Evolutionary conservation across 495 filamentous ascomycete genomes (phyloP).

Genomic region (Lophium mytilinum): DNA sequence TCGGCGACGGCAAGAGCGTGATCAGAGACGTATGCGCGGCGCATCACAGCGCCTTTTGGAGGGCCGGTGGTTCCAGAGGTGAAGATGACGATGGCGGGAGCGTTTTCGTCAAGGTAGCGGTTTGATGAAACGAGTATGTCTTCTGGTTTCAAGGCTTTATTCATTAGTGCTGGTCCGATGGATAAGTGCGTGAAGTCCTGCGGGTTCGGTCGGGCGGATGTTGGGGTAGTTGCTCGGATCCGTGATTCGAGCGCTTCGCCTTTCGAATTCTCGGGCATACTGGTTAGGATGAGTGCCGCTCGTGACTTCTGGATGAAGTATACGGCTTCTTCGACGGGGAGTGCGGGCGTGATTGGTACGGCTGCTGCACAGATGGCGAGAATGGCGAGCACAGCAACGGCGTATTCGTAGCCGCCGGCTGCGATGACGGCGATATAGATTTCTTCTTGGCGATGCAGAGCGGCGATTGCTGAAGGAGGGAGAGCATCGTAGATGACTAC

Average conservation of each 20-base stretch:
- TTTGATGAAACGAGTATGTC: conserved; percentile 30
- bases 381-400: conserved; percentile 39
- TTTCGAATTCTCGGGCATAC: conserved; percentile 20
- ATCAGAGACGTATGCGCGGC: conserved; percentile 29
- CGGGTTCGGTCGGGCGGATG: conserved; percentile 21
- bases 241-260: conserved; percentile 19
- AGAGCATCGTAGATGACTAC: conserved; percentile 18
- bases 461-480: conserved; percentile 1
- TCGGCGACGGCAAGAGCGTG: conserved; percentile 31
- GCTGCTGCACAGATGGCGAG: conserved; percentile 39
- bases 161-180: conserved; percentile 21
- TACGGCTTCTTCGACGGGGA: conserved; percentile 39
- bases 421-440: conserved; percentile 42
- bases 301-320: conserved; percentile 37
- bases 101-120: conserved; percentile 29
- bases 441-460: conserved; percentile 33
- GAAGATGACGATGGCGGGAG: conserved; percentile 33
- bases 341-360: conserved; percentile 29
- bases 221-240: conserved; percentile 8
- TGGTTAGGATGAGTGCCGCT: conserved; percentile 24
- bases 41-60: conserved; percentile 37
- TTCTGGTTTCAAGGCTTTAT: conserved; percentile 6
- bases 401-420: conserved; percentile 43
- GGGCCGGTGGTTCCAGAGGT: conserved; percentile 37
- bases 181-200: no score